These are phyloP conservation scores for Trichophyton mentagrophytes DNA, from an alignment of 2,329 filamentous ascomycete genomes.

Conservation along the genomic window DNA sequence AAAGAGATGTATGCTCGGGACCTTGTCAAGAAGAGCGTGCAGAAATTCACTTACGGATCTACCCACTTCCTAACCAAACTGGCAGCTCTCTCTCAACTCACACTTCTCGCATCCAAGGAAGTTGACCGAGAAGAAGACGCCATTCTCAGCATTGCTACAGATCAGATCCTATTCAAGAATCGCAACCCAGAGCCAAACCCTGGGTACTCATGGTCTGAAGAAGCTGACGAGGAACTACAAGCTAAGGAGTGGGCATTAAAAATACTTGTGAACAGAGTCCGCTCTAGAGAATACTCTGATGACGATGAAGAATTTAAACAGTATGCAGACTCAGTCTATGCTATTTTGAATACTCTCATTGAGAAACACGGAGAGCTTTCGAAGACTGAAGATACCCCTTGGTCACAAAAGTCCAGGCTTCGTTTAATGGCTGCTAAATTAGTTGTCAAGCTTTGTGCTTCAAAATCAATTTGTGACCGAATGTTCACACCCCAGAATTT, in stretches of 20 bases:
- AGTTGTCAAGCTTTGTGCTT: conserved; percentile 69
- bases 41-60: conserved; percentile 59
- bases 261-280: conserved; percentile 72
- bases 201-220: conserved; percentile 53
- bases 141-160: conserved; percentile 66
- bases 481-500: conserved; percentile 62
- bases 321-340: conserved; percentile 56
- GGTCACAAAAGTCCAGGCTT: conserved; percentile 65
- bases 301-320: conserved; percentile 35
- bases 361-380: conserved; percentile 66
- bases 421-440: conserved; percentile 69
- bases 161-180: conserved; percentile 59
- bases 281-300: conserved; percentile 46
- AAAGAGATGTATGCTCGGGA: conserved; percentile 80
- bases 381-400: conserved; percentile 60
- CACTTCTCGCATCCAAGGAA: conserved; percentile 59
- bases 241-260: conserved; percentile 76
- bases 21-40: conserved; percentile 61
- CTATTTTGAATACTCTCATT: conserved; percentile 65
- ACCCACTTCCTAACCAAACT: conserved; percentile 56
- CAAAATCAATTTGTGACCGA: conserved; percentile 59
- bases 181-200: conserved; percentile 41
- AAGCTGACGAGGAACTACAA: conserved; percentile 67
- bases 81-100: conserved; percentile 50
- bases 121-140: conserved; percentile 60